Base-by-base conservation (phyloP, 495 filamentous ascomycete genomes). In the Tuber melanosporum region DNA sequence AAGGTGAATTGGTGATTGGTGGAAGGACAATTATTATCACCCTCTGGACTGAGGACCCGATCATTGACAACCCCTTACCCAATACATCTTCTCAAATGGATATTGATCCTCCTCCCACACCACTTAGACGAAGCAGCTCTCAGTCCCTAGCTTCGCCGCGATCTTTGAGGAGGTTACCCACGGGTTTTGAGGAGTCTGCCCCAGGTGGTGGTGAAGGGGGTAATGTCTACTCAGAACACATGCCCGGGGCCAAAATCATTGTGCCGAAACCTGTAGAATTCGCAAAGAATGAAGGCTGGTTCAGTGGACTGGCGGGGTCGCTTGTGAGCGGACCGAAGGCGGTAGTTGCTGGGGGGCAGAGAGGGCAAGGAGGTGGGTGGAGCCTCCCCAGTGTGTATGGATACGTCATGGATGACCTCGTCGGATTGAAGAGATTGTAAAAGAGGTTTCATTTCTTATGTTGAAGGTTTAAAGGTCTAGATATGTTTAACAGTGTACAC, bases 181-280 rank as follows among this genome's bases (percentile, higher is more conserved):
- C 62, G n/a, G 78, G 78, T 62, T 80, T 80, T 20, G 78, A 80
- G 45, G 71, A 73, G 4, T 62, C 81, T 0, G 79, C 71, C 19
- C 19, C 42, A 2, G 74, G 44, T 2, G 74, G 76, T 39, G 66
- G 52, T 2, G 76, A 74, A 71, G 78, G 73, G 15, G 74, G 71
- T 22, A 80, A 71, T 41, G 73, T 80, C 71, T 82, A 79, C 52
- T 82, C 80, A 20, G 80, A 82, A 42, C 81, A 82, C 62, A 76
- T 83, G 73, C 81, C 81, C 8, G 81, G 81, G 6, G 81, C 81
- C 10, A 82, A 77, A 70, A 71, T 83, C 9, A 71, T 82, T 26
- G 76, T 82, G 14, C 81, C 81, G 26, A 80, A 83, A 73, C 81
- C 77, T 69, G 81, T 83, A 10, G 81, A 80, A 47, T 83, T 83